Percentiles rank a stretch among this genome's conserved stretches.
Conservation (phyloP, 2,329 filamentous ascomycete species). For the Arthroderma sp. region DNA sequence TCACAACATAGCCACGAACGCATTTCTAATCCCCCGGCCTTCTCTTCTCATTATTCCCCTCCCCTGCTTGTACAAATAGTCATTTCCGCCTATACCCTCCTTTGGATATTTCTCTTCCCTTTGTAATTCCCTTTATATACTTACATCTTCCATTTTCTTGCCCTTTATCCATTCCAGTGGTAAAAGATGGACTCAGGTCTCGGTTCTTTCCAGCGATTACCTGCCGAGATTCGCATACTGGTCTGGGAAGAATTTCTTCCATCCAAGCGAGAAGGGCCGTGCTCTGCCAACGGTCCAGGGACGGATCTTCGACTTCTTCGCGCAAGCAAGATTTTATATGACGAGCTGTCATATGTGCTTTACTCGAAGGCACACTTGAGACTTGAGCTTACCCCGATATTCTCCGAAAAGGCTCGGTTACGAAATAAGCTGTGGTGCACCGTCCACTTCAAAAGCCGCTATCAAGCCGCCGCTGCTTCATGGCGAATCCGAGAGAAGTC, state of each 20-base stretch:
- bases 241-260: slow-evolving; percentile 1
- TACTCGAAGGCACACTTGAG: not conserved
- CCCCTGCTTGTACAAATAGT: no score
- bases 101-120: no score
- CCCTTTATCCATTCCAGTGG: no score
- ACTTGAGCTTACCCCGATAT: not conserved
- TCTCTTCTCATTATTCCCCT: no score
- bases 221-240: slow-evolving; percentile 2
- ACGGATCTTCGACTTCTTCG: not conserved
- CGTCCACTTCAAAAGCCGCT: not conserved
- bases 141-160: no score
- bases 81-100: no score
- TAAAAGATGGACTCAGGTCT: not conserved
- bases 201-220: not conserved
- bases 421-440: not conserved
- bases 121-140: no score
- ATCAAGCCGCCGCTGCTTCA: not conserved
- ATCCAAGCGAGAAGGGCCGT: no score
- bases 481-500: not conserved
- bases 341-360: not conserved
- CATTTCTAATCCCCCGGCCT: no score
- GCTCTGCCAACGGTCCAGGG: no score
- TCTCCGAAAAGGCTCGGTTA: no score
- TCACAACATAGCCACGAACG: no score
- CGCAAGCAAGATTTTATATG: not conserved